phyloP scores from a whole-genome alignment of 805 yeast genomes.

The Maudiozyma barnettii region DNA sequence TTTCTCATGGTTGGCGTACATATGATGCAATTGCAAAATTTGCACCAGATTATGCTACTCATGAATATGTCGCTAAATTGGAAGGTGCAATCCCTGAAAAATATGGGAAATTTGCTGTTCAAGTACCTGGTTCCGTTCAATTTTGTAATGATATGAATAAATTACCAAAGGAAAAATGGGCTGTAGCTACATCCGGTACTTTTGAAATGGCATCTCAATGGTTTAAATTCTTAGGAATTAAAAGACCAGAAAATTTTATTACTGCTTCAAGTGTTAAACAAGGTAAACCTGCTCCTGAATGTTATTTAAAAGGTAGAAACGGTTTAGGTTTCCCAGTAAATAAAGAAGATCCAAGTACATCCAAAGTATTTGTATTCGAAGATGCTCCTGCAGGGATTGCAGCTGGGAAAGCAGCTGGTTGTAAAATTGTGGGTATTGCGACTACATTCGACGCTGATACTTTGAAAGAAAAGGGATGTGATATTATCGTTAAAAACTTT shows the following conservation, averaged over 20 bases:
- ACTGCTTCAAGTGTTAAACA: slow-evolving; percentile 69
- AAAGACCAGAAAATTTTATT: slow-evolving; percentile 64
- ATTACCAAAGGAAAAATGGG: slow-evolving; percentile 58
- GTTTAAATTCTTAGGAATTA: slow-evolving; percentile 55
- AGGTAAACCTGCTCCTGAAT: slow-evolving; percentile 85
- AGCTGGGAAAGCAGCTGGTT: slow-evolving; percentile 79
- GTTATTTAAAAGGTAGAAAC: slow-evolving; percentile 51
- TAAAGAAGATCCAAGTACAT: slow-evolving; percentile 28
- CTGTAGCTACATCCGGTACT: slow-evolving; percentile 81
- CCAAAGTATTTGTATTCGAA: slow-evolving; percentile 60
- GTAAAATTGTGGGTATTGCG: slow-evolving; percentile 73
- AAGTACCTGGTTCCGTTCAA: slow-evolving; percentile 68
- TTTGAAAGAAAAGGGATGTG: slow-evolving; percentile 70
- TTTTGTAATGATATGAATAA: slow-evolving; percentile 46
- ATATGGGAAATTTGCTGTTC: slow-evolving; percentile 62
- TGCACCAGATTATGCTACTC: slow-evolving; percentile 66
- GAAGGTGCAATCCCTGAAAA: slow-evolving; percentile 64
- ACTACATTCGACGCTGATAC: slow-evolving; percentile 64
- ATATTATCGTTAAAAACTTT: slow-evolving; percentile 69
- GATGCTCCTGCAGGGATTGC: slow-evolving; percentile 84
- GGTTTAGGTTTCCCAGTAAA: slow-evolving; percentile 31
- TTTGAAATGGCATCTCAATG: slow-evolving; percentile 68
- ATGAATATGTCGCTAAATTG: slow-evolving; percentile 51
- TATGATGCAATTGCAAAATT: slow-evolving; percentile 64
- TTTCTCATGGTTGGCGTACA: slow-evolving; percentile 78